Base-by-base conservation (phyloP, 164 flowering plant genomes). In the Sextonia rubra region DNA sequence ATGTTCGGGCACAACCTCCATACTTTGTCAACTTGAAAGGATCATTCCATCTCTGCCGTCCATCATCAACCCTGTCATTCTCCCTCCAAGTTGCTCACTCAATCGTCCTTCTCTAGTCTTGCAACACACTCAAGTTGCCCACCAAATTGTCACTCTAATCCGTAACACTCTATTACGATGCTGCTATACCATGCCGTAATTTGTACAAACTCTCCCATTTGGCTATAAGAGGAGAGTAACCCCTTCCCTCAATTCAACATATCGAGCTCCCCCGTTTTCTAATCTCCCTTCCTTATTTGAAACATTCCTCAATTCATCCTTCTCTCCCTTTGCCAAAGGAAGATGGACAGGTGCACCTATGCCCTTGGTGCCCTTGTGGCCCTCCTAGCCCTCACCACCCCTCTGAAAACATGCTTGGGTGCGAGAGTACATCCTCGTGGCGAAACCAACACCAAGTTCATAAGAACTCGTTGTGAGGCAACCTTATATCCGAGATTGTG, bases 401-500 rank as follows among this genome's bases (percentile, higher is more conserved):
- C 4, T 26, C 3, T 56, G 48, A 29, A 12, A 6, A 30, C 25
- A n/a, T 67, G 62, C 61, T 49, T 60, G 14, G 66, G 80, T 6
- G 65, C 70, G 0, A 52, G 56, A 29, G 29, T 37, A 44, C 44
- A 3, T 17, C 52, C 44, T 47, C 14, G 23, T 48, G 60, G 29
- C 2, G 62, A 49, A 56, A 61, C 67, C 20, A 82, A 70, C 86
- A 81, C 80, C 0, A 78, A 84, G 68, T 91, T 86, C 85, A 85
- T 91, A 30, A 81, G 70, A 72, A 73, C 80, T 2, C 85, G 88
- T 0, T 91, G 96, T 71, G 70, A 69, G 6, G 32, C 69, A 22
- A 91, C 96, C 24, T 73, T 81, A 3, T 91, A 89, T 69, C 96
- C 90, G 14, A 52, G 49, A 8, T 86, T 91, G 47, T 91, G 96